Percentiles rank a stretch among this genome's conserved stretches.
Evolutionary conservation across 2,329 filamentous ascomycete genomes (phyloP).

Genomic region (Cladosporium sp.): DNA sequence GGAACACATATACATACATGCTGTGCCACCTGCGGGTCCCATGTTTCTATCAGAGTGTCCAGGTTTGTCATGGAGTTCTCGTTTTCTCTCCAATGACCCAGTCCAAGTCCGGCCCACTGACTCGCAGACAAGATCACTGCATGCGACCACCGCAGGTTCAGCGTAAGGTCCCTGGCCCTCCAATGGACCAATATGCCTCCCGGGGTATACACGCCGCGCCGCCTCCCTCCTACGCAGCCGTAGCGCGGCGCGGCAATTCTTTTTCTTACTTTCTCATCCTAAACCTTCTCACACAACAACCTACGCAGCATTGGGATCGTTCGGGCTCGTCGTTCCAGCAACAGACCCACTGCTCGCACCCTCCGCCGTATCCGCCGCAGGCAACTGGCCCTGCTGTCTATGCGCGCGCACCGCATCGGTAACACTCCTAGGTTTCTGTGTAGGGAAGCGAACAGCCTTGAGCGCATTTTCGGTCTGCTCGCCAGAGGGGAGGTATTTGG

Average conservation of each 20-base stretch:
- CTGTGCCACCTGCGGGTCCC: no score
- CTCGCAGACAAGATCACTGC: no score
- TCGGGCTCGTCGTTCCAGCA: slow-evolving; percentile 22
- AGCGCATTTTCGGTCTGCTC: slow-evolving; percentile 29
- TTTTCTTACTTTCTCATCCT: not conserved
- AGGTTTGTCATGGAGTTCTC: no score
- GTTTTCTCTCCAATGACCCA: no score
- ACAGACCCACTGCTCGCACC: slow-evolving; percentile 10
- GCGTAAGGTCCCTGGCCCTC: no score
- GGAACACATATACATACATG: no score
- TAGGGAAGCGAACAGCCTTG: slow-evolving; percentile 27
- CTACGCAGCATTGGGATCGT: slow-evolving; percentile 51
- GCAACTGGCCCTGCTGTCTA: slow-evolving; percentile 4
- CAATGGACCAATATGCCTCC: no score
- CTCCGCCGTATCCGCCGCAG: slow-evolving; percentile 7
- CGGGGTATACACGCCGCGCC: slow-evolving; percentile 9
- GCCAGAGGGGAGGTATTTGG: slow-evolving; percentile 33
- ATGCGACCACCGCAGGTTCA: no score
- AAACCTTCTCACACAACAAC: not conserved
- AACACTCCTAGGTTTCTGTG: slow-evolving; percentile 19
- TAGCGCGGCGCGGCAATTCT: slow-evolving; percentile 7
- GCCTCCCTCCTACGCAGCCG: not conserved
- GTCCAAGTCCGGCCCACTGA: no score
- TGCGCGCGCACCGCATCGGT: not conserved
- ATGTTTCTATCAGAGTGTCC: no score